Conservation (phyloP, 768 basidiomycete species). For the Naganishia vishniacii region DNA sequence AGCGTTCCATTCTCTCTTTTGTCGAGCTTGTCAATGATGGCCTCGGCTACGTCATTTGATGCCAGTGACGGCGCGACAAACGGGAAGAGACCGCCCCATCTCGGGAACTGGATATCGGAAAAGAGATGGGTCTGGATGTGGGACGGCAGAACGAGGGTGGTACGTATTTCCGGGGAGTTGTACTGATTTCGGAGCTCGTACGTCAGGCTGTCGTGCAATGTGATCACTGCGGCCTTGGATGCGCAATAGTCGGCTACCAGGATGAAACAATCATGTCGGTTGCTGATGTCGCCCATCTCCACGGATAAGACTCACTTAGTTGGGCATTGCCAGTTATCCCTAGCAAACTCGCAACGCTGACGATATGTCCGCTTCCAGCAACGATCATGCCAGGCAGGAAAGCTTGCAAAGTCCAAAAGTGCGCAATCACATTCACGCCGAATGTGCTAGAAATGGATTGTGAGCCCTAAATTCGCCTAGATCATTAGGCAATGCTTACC, state of each 20-base stretch:
- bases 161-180: slow-evolving; percentile 69
- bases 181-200: slow-evolving; percentile 84
- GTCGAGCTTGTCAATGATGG: slow-evolving; percentile 74
- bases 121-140: slow-evolving; percentile 77
- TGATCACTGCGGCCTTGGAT: slow-evolving; percentile 82
- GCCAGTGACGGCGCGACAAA: slow-evolving; percentile 74
- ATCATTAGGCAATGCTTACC: slow-evolving; percentile 53
- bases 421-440: slow-evolving; percentile 75
- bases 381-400: slow-evolving; percentile 85
- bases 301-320: slow-evolving; percentile 58
- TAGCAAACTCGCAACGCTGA: slow-evolving; percentile 72
- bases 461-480: background rate
- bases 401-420: slow-evolving; percentile 87
- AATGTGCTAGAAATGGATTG: slow-evolving; percentile 62
- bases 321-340: slow-evolving; percentile 67
- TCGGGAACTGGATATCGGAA: slow-evolving; percentile 54
- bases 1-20: slow-evolving; percentile 69
- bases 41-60: slow-evolving; percentile 71
- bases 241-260: slow-evolving; percentile 75
- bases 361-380: slow-evolving; percentile 74
- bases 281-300: background rate
- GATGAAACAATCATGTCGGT: slow-evolving; percentile 12
- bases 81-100: slow-evolving; percentile 53
- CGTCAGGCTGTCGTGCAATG: slow-evolving; percentile 74
- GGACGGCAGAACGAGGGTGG: slow-evolving; percentile 76